These are phyloP conservation scores for Penicillium longicatenatum DNA, from an alignment of 495 filamentous ascomycete genomes.

Conservation along the genomic window DNA sequence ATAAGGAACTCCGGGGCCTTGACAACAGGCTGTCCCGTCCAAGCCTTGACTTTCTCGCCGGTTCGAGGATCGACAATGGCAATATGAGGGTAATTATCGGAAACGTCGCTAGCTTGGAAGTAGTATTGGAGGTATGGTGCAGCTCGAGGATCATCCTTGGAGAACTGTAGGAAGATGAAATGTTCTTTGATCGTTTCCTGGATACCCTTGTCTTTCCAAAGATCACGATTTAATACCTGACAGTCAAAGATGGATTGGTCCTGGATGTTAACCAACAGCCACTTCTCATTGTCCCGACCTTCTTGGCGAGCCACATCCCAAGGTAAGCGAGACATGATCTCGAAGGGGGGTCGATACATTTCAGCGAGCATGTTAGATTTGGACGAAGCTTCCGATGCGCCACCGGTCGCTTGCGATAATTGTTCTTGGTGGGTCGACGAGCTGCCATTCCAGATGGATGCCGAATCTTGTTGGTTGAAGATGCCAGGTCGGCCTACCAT, in stretches of 20 bases:
- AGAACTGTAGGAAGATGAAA: slow-evolving; percentile 93
- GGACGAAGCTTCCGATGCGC: slow-evolving; percentile 68
- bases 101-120: slow-evolving; percentile 69
- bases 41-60: slow-evolving; percentile 95
- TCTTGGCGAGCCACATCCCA: slow-evolving; percentile 82
- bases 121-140: slow-evolving; percentile 86
- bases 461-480: slow-evolving; percentile 75
- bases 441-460: slow-evolving; percentile 75
- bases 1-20: slow-evolving; percentile 80
- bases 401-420: slow-evolving; percentile 67
- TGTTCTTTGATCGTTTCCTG: slow-evolving; percentile 81
- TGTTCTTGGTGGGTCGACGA: slow-evolving; percentile 48
- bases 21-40: slow-evolving; percentile 81
- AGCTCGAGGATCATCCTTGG: slow-evolving; percentile 74
- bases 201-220: slow-evolving; percentile 86
- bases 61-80: slow-evolving; percentile 94
- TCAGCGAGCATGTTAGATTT: slow-evolving; percentile 79
- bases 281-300: slow-evolving; percentile 84
- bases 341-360: slow-evolving; percentile 87
- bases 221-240: slow-evolving; percentile 87
- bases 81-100: slow-evolving; percentile 90
- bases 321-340: slow-evolving; percentile 71
- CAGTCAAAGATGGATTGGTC: slow-evolving; percentile 90
- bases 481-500: slow-evolving; percentile 65
- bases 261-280: slow-evolving; percentile 94